Evolutionary conservation across 441 rosid genomes (phyloP), one percentile per base, ranked within the genome.

Genomic region (Breynia disticha): DNA sequence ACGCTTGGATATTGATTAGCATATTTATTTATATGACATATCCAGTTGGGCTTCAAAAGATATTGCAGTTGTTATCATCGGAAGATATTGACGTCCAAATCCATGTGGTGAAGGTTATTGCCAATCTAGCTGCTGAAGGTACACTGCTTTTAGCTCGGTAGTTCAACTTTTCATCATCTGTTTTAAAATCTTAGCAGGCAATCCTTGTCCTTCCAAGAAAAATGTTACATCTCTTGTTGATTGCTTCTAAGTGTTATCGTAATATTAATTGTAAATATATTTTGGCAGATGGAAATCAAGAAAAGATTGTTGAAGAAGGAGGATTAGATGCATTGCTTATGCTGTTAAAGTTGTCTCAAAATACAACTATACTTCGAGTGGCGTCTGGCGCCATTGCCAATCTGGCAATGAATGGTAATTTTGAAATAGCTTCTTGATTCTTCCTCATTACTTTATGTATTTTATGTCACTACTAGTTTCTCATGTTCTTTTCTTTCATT

Each of bases 111-210:
- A 90, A 87, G 75, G 90, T 87, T 62, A 82, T 90, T 62, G 98
- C 98, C 44, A 87, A 90, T 76, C 88, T 90, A 56, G 98, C 98
- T 22, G 95, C 95, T 45, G 98, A 90, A 85, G 98, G 98, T 87
- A 54, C 35, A 35, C 61, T 17, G 47, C 21, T 17, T 20, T 62
- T 22, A 51, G 19, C 35, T 63, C 28, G 19, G 4, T 52, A 53
- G 22, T 20, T 13, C 7, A 41, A 41, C 13, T 11, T 41, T 4
- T 15, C 13, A 15, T 11, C 44, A 41, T 15, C 3, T 41, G 3
- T 41, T 41, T 41, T 41, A 41, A 11, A 11, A 15, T 5, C 41
- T 5, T 41, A 41, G 44, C 44, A 41, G 3, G 44, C 35, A 28
- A 24, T 3, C 32, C 32, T 24, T 24, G 35, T 9, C 35, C 35